Evolutionary conservation across 371 early-diverging fungal genomes (phyloP), one percentile per base, ranked within the genome.

Genomic region (Coemansia sp.): DNA sequence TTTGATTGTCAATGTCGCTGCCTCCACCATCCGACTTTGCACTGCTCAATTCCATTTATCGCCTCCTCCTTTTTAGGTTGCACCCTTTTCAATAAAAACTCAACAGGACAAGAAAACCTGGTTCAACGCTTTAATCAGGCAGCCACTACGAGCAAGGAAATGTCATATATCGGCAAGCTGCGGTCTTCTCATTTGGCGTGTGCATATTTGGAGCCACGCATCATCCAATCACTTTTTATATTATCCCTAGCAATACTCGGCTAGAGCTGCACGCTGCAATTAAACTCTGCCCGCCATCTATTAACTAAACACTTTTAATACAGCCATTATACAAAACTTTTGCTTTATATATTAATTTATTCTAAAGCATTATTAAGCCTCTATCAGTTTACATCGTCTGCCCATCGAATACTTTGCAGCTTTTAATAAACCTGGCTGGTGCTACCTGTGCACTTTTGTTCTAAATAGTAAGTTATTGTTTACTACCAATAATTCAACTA

Each of bases 191-290:
- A n/a, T 18, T n/a, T 18, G 18, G 27, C n/a, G 10, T 55, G 31
- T 26, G 31, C 27, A 34, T 18, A 56, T 34, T 34, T 22, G 26
- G 34, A 31, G 56, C 56, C 56, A 56, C 34, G 31, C 56, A 56
- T 56, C 31, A 8, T n/a, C 18, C 29, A 34, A 54, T n/a, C 54
- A 56, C 29, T 18, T 26, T 56, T 26, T 31, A 31, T 34, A 56
- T 26, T 55, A 31, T 56, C 21, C 18, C 8, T 8, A 48, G 48
- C 16, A 18, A 21, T 48, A 48, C 18, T 21, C 48, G 48, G 48
- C 48, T 48, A 48, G 48, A 48, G 48, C 48, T 48, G 48, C 48
- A 48, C n/a, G 48, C 48, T 48, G 48, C 48, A 48, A 48, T 56
- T 56, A 21, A 56, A 56, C 34, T 29, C 18, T 29, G 56, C 6